Percentiles rank a stretch among this genome's conserved stretches.
These are phyloP conservation scores for Paraphaeosphaeria minitans DNA, from an alignment of 2,329 filamentous ascomycete species.

Conservation along the genomic window DNA sequence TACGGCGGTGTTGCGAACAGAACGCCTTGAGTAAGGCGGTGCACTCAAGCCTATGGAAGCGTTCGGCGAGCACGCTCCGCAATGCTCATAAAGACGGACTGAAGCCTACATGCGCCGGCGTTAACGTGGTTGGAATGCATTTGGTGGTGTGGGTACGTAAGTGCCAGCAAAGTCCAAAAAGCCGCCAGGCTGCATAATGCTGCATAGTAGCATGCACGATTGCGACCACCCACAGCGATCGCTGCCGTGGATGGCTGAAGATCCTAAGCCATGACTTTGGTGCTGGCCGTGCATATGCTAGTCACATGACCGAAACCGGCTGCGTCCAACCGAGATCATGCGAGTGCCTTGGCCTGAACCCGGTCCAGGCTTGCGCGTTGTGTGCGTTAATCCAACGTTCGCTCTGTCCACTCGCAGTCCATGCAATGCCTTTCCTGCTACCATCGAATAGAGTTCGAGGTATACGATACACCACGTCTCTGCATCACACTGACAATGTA, in stretches of 20 bases:
- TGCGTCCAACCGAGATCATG: slow-evolving; percentile 6
- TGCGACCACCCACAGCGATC: neutral
- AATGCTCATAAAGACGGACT: neutral
- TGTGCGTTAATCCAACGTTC: slow-evolving; percentile 7
- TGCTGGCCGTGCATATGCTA: neutral
- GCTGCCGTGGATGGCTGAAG: neutral
- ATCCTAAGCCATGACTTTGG: neutral
- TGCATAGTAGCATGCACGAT: neutral
- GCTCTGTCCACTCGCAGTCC: neutral
- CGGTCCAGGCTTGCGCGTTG: neutral
- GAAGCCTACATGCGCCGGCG: too few relatives aligned
- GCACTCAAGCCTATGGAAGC: neutral
- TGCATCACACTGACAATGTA: neutral
- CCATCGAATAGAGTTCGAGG: neutral
- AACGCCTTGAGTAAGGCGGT: slow-evolving; percentile 4
- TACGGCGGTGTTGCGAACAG: neutral
- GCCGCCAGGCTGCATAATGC: slow-evolving; percentile 3
- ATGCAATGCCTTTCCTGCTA: neutral
- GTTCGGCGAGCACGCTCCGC: neutral
- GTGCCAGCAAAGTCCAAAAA: neutral
- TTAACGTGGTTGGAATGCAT: neutral
- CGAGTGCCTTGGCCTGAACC: slow-evolving; percentile 2
- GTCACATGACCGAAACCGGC: slow-evolving; percentile 2
- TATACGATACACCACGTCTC: neutral
- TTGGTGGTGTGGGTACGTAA: neutral